A percentile compares a stretch with the other conserved stretches of the same genome.
Conservation (phyloP, 192 early-diverging fungal species). For the Paraglomus occultum region DNA sequence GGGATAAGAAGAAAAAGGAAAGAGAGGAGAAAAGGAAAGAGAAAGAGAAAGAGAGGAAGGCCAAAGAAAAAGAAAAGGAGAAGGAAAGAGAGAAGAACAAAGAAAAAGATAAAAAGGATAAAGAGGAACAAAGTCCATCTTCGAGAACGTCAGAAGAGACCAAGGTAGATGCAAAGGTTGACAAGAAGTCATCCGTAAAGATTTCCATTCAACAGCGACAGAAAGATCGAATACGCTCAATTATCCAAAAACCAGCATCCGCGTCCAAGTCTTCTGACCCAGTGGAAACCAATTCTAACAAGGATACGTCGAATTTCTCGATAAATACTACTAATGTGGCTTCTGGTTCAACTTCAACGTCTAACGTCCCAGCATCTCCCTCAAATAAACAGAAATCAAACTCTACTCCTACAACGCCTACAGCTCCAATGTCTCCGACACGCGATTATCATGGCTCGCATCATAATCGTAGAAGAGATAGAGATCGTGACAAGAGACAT, state of each 20-base stretch:
- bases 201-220: constrained; percentile 29
- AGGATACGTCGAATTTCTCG: too few species aligned
- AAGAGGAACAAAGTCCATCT: neutral
- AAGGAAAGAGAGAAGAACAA: neutral
- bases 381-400: neutral
- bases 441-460: neutral
- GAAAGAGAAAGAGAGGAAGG: constrained; percentile 13
- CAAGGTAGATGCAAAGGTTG: too few species aligned
- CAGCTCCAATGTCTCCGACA: neutral
- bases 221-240: constrained; percentile 29
- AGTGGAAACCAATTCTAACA: neutral
- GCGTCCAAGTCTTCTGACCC: neutral
- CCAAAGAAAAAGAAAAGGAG: neutral
- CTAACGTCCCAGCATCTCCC: neutral
- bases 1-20: constrained; percentile 14
- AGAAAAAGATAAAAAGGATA: constrained; percentile 3
- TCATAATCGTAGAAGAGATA: neutral
- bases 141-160: too few species aligned
- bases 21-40: constrained; percentile 21
- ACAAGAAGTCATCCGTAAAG: constrained; percentile 7
- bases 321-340: too few species aligned
- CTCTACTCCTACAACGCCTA: neutral
- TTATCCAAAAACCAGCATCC: constrained; percentile 18
- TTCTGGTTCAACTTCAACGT: too few species aligned
- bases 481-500: constrained; percentile 1